phyloP scores from a whole-genome alignment of 1,284 basidiomycete species.

The Cryptococcus hybrid region DNA sequence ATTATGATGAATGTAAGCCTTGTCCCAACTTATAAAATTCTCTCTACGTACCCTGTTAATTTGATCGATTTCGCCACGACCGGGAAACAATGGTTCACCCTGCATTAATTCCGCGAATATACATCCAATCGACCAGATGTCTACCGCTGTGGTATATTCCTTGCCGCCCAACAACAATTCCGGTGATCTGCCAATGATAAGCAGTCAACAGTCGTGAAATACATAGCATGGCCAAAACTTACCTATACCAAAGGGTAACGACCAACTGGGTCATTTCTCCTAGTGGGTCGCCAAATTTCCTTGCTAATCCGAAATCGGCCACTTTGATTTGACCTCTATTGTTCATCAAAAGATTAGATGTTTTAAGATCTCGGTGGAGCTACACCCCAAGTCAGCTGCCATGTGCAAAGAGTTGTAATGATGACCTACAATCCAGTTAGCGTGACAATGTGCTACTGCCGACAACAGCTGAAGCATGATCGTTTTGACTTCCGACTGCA shows the following conservation, averaged over 20 bases:
- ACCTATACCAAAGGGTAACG: constrained; percentile 99
- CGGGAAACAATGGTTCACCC: constrained; percentile 91
- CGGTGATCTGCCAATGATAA: constrained; percentile 65
- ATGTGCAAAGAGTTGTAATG: background rate
- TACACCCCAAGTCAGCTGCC: constrained; percentile 7
- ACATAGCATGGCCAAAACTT: constrained; percentile 41
- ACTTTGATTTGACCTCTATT: constrained; percentile 98
- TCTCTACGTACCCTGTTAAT: constrained; percentile 64
- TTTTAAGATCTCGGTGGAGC: constrained; percentile 95
- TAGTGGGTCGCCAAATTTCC: constrained; percentile 92
- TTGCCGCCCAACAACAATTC: constrained; percentile 91
- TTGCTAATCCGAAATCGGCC: constrained; percentile 95
- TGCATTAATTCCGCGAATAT: constrained; percentile 96
- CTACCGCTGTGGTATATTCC: constrained; percentile 81
- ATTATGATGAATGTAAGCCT: background rate
- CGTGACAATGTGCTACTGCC: constrained; percentile 87
- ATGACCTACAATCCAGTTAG: constrained; percentile 74
- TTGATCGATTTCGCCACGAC: constrained; percentile 92
- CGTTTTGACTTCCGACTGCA: constrained; percentile 98
- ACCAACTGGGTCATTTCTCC: constrained; percentile 96
- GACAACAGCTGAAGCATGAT: constrained; percentile 91
- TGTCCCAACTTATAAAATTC: background rate
- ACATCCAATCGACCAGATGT: constrained; percentile 51
- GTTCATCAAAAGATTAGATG: constrained; percentile 97
- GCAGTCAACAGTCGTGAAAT: background rate